Conservation (phyloP, 2,329 filamentous ascomycete genomes). For the Chaetoscypha palmicola region DNA sequence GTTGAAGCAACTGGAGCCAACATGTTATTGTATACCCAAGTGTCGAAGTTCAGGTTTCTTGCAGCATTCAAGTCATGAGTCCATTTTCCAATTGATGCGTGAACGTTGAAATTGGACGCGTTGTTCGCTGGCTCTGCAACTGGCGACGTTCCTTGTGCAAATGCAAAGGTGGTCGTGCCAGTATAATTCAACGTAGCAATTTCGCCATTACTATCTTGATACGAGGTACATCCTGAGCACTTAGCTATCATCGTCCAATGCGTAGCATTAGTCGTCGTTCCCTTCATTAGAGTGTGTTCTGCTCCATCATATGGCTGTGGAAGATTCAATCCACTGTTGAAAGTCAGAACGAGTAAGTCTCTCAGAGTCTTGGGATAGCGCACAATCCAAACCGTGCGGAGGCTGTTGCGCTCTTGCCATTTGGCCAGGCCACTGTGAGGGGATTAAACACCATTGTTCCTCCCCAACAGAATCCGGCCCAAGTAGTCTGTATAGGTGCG, state of each 20-base stretch:
- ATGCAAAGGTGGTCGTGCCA: constrained; percentile 15
- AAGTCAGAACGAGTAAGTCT: constrained; percentile 5
- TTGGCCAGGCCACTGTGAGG: constrained; percentile 13
- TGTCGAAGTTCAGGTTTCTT: constrained; percentile 14
- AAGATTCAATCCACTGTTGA: constrained; percentile 12
- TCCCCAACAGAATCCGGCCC: constrained; percentile 18
- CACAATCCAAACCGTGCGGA: constrained; percentile 17
- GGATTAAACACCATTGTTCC: constrained; percentile 18
- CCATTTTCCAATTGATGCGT: constrained; percentile 15
- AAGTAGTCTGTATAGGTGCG: constrained; percentile 10
- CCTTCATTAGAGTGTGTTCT: constrained; percentile 13
- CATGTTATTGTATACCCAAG: constrained; percentile 15
- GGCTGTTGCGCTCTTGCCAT: constrained; percentile 8
- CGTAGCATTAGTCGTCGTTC: constrained; percentile 14
- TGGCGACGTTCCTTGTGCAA: constrained; percentile 14
- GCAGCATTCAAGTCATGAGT: constrained; percentile 19
- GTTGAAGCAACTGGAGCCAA: constrained; percentile 1
- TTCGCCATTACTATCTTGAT: constrained; percentile 12
- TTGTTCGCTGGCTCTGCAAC: constrained; percentile 16
- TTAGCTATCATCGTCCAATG: constrained; percentile 18
- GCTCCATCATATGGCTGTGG: constrained; percentile 15
- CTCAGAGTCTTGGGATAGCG: not conserved
- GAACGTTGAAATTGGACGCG: constrained; percentile 15
- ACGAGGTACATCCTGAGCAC: constrained; percentile 18
- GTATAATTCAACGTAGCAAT: constrained; percentile 13